A percentile compares a stretch with the other conserved stretches of the same genome.
Conservation (phyloP, 1,284 basidiomycete genomes). For the Cutaneotrichosporon mucoides region DNA sequence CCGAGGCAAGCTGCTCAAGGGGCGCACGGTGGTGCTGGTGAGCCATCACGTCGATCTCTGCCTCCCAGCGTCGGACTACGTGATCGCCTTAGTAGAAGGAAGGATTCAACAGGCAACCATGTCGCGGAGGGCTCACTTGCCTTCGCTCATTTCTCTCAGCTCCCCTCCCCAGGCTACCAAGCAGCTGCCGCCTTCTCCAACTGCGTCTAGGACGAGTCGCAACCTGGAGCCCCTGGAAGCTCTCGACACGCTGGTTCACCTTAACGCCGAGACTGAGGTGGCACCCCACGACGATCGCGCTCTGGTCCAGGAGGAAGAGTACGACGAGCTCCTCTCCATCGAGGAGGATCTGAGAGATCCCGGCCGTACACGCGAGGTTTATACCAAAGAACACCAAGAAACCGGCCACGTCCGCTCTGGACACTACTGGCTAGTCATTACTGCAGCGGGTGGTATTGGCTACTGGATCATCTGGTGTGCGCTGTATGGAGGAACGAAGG, state of each 20-base stretch:
- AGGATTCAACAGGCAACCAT: slow-evolving; percentile 34
- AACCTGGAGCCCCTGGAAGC: background rate
- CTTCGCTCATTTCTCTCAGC: slow-evolving; percentile 11
- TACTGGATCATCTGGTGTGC: slow-evolving; percentile 45
- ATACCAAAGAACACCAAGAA: slow-evolving; percentile 66
- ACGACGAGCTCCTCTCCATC: background rate
- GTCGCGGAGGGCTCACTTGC: slow-evolving; percentile 15
- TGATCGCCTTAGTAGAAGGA: slow-evolving; percentile 59
- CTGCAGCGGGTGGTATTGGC: slow-evolving; percentile 41
- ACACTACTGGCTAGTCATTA: slow-evolving; percentile 41
- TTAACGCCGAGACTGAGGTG: background rate
- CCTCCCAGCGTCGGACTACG: slow-evolving; percentile 34
- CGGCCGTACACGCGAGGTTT: slow-evolving; percentile 46
- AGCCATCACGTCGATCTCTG: slow-evolving; percentile 64
- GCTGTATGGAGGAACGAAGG: slow-evolving; percentile 28
- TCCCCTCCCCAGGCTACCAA: slow-evolving; percentile 6
- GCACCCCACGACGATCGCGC: background rate
- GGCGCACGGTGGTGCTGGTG: slow-evolving; percentile 67
- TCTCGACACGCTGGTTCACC: slow-evolving; percentile 5
- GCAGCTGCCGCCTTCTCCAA: slow-evolving; percentile 1
- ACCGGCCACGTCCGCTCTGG: slow-evolving; percentile 50
- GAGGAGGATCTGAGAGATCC: background rate
- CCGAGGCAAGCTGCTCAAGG: slow-evolving; percentile 55
- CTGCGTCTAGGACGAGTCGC: background rate
- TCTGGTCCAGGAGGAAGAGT: background rate